Base-by-base conservation (phyloP, 2,329 filamentous ascomycete genomes). In the Colletotrichum sp. region DNA sequence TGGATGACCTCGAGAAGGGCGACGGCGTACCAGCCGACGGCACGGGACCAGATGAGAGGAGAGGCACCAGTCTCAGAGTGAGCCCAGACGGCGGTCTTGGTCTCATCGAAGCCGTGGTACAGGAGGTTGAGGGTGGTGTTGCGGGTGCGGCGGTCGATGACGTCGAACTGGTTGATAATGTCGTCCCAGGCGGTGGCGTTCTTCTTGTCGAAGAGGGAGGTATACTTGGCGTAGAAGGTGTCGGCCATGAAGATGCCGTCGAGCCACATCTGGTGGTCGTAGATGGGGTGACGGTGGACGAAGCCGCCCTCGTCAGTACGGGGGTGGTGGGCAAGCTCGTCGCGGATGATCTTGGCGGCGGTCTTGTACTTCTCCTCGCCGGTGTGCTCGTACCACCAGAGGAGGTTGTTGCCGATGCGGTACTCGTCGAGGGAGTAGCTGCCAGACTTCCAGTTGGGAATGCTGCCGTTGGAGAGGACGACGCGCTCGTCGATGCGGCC, bases 231-330 rank as follows among this genome's bases (percentile, higher is more conserved):
- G 72, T 87, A 88, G 80, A 87, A 88, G 8, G 82, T 82, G 63
- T 87, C 85, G 5, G 86, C 86, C 88, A 89, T 89, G 81, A 85
- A 90, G 38, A 89, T 88, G 4, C 90, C 90, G 78, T 91, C 89
- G 0, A 92, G 85, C 90, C 90, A 91, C 89, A 91, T 91, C 79
- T 91, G 88, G 78, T 90, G 85, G 16, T 83, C 85, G 77, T 90
- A 90, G 6, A 83, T 81, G 36, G 87, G 82, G 64, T 36, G 38
- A 5, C 82, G 79, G 78, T 91, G 90, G 88, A 89, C 91, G 83
- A 91, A 90, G 4, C 90, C 90, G n/a, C 90, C 90, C 1, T 84
- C 80, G 0, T 86, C 80, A 0, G 87, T 92, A 15, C 90, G 85
- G 7, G 88, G 88, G 77, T 90, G 88, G 52, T 84, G 81, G 76